phyloP scores from a whole-genome alignment of 1,284 basidiomycete species.

The Polyporus tsugae region DNA sequence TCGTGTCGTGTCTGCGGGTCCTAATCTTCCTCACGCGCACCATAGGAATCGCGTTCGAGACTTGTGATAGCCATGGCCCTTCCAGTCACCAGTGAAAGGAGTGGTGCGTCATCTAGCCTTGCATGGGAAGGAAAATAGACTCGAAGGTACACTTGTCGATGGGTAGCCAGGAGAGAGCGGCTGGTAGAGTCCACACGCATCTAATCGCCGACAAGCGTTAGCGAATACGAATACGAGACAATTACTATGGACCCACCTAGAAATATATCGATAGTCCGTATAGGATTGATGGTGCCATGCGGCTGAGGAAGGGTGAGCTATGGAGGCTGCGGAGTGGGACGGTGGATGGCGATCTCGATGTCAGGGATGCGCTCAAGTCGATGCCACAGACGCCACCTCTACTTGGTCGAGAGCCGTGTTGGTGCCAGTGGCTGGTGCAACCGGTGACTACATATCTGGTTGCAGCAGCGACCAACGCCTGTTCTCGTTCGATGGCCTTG shows the following conservation, averaged over 20 bases:
- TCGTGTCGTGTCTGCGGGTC: too few relatives aligned
- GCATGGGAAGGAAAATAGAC: background rate
- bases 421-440: background rate
- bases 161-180: background rate
- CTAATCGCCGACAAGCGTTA: background rate
- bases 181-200: background rate
- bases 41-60: background rate
- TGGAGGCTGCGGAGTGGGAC: background rate
- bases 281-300: background rate
- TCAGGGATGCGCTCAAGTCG: background rate
- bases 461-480: background rate
- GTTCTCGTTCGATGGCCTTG: background rate
- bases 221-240: background rate
- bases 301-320: background rate
- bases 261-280: background rate
- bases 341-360: background rate
- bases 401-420: background rate
- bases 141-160: background rate
- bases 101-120: background rate
- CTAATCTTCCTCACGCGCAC: background rate
- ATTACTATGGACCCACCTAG: background rate
- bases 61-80: background rate
- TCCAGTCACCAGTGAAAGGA: background rate
- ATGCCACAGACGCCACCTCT: background rate
- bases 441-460: background rate